Evolutionary conservation across 2,329 filamentous ascomycete species (phyloP), one percentile per base, ranked within the genome.

Genomic region (Whalleya microplaca): DNA sequence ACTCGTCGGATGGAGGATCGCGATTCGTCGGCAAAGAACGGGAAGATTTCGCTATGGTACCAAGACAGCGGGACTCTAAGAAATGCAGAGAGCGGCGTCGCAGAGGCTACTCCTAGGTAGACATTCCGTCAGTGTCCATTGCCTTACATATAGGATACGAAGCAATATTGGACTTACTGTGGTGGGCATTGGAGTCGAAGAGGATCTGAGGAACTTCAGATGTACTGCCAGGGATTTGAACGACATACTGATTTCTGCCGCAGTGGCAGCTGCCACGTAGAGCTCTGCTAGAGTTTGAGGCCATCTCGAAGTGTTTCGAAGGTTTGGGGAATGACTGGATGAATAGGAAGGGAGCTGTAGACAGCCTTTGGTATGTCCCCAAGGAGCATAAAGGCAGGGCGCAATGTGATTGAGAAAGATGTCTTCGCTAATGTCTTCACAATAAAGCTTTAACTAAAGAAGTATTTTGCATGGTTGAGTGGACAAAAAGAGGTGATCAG

Each of bases 221-320:
- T 41, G 82, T 77, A 64, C 80, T 74, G 19, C 78, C 72, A 1
- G 92, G 92, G 21, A 94, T 80, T 45, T 84, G 76, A 64, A 96
- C 85, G 55, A 86, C 80, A 75, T 96, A 96, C 69, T 87, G 83
- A 69, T 95, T 96, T 59, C 93, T 86, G 55, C 92, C 92, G 73
- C 93, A 97, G 51, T 89, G 87, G 77, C 93, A 96, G 62, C 87
- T 84, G 67, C 92, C 92, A 62, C 83, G 85, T 55, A 96, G 81
- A 41, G 81, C 81, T 58, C 83, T 76, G 55, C 74, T 69, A 48
- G 73, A 70, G 68, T 70, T 78, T 12, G 32, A 37, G 32, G 32
- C 32, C 81, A 84, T 84, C 53, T 62, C 75, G 27, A 18, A 18
- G 44, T 21, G 37, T 29, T 41, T 20, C 9, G 47, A 58, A 23